Percentiles rank a stretch among this genome's conserved stretches.
These are phyloP conservation scores for Trichoderma brevicompactum DNA, from an alignment of 2,329 filamentous ascomycete species.

Conservation along the genomic window DNA sequence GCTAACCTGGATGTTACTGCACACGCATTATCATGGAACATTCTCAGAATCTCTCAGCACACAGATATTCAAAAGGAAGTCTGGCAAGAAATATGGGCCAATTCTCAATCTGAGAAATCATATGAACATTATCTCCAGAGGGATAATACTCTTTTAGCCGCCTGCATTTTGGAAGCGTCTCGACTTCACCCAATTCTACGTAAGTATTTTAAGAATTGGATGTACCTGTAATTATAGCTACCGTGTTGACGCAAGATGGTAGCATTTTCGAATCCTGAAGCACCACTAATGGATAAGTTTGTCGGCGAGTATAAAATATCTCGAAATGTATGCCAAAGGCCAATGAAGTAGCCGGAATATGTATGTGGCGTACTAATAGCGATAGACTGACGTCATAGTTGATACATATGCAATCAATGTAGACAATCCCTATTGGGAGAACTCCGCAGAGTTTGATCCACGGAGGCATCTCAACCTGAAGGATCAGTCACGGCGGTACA, in stretches of 20 bases:
- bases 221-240: no score
- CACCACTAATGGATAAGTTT: background rate
- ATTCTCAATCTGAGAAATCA: background rate
- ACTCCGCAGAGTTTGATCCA: background rate
- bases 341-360: background rate
- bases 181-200: conserved; percentile 27
- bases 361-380: background rate
- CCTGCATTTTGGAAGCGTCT: conserved; percentile 24
- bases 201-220: background rate
- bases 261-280: conserved; percentile 3
- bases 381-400: conserved; percentile 26
- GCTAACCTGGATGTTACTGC: conserved; percentile 29
- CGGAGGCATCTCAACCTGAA: conserved; percentile 11
- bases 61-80: background rate
- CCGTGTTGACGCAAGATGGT: background rate
- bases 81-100: background rate
- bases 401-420: conserved; percentile 29
- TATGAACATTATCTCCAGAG: conserved; percentile 10
- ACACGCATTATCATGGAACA: conserved; percentile 19
- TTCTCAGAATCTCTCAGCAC: conserved; percentile 17
- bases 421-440: conserved; percentile 26
- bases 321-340: background rate
- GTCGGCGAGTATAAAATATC: background rate
- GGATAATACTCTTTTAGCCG: conserved; percentile 22
- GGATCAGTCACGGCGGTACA: conserved; percentile 15